Evolutionary conservation across 805 yeast species (phyloP).

Genomic region (Crinitomyces ghanaensis): DNA sequence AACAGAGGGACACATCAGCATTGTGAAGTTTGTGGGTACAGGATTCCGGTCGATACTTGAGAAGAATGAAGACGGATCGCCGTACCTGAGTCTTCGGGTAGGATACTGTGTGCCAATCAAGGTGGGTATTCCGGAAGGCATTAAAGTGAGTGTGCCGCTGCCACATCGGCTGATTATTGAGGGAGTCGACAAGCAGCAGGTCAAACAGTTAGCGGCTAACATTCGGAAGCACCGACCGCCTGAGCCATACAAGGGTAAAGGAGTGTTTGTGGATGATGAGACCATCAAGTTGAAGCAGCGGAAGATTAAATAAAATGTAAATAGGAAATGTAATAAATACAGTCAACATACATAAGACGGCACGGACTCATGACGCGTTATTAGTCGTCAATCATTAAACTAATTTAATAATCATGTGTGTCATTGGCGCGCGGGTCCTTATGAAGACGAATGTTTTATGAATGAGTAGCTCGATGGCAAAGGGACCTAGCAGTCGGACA

Average conservation of each 20-base stretch:
- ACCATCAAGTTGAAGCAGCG: constrained; percentile 82
- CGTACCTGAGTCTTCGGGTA: constrained; percentile 64
- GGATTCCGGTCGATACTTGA: constrained; percentile 88
- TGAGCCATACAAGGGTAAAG: constrained; percentile 98
- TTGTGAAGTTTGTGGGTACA: constrained; percentile 85
- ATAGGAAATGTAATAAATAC: not conserved
- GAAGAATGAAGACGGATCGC: constrained; percentile 35
- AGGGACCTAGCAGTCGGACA: no score
- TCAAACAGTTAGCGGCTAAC: constrained; percentile 77
- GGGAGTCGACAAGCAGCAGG: constrained; percentile 81
- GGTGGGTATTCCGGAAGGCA: constrained; percentile 62
- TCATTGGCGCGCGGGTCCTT: no score
- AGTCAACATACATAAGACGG: constrained; percentile 4
- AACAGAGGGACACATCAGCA: constrained; percentile 83
- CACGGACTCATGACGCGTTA: not conserved
- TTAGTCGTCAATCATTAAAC: no score
- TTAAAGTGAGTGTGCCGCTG: constrained; percentile 64
- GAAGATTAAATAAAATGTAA: constrained; percentile 68
- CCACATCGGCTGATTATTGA: constrained; percentile 80
- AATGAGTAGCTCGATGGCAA: no score
- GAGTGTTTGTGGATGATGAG: constrained; percentile 85
- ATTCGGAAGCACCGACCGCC: constrained; percentile 86
- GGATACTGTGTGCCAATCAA: constrained; percentile 80
- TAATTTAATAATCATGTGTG: no score
- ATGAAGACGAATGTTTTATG: no score